A percentile compares a stretch with the other conserved stretches of the same genome.
Evolutionary conservation across 2,329 filamentous ascomycete species (phyloP).

Genomic region (Botrytis tulipae): DNA sequence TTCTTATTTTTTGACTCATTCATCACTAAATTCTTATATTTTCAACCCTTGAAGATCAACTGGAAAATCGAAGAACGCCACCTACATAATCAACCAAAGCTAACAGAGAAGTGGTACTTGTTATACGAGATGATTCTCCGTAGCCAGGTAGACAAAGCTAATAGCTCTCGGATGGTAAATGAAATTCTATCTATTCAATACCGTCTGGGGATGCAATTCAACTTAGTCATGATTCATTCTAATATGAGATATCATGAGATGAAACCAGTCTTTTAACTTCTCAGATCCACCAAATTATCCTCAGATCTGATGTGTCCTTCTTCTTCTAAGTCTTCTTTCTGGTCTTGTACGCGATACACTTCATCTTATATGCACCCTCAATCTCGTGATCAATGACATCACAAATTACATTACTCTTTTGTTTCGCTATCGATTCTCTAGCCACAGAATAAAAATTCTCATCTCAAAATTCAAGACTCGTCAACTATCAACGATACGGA

Average conservation of each 20-base stretch:
- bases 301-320: not conserved
- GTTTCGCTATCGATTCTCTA: too few relatives aligned
- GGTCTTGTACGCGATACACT: not conserved
- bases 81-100: not conserved
- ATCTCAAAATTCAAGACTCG: not conserved
- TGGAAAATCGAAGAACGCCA: not conserved
- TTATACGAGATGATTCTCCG: too few relatives aligned
- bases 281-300: not conserved
- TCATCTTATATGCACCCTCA: not conserved
- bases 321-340: not conserved
- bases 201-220: not conserved
- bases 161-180: not conserved
- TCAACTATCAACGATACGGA: too few relatives aligned
- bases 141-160: not conserved
- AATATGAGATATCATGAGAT: not conserved
- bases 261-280: too few relatives aligned
- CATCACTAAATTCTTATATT: not conserved
- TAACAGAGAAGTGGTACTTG: too few relatives aligned
- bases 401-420: not conserved
- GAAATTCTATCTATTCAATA: too few relatives aligned
- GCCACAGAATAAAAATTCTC: not conserved
- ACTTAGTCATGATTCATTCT: not conserved
- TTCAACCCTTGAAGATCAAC: not conserved
- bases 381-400: not conserved
- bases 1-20: too few relatives aligned